Base-by-base conservation (phyloP, 768 basidiomycete genomes). In the Rhizopogon sp. region DNA sequence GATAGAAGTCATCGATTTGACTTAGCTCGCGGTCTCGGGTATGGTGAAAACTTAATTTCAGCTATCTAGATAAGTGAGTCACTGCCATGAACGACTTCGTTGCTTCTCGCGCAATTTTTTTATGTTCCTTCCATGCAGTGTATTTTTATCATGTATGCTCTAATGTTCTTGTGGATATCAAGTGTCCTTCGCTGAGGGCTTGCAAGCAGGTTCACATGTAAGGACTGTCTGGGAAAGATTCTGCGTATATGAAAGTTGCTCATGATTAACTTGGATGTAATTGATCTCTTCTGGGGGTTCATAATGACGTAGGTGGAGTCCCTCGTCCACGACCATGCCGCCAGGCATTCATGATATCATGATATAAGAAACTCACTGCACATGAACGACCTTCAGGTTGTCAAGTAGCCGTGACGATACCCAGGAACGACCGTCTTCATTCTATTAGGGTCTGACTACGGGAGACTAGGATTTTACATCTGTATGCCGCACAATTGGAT, bases 1-100 rank as follows among this genome's bases (percentile, higher is more conserved):
- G n/a, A 58, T 60, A 17, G 69, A 69, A 35, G 56, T 71, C 39
- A 69, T 69, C 42, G 68, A 71, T 50, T 46, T 69, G 58, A 71
- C 67, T 14, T 51, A 43, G n/a, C 41, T 41, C 42, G 33, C 46
- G 28, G 8, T 54, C 7, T 8, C 25, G 16, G 50, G 31, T 52
- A 2, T 29, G 35, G 31, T 49, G 47, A 10, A 9, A 20, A 14
- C n/a, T 47, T 31, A 22, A 14, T 17, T 41, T 17, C 4, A 20
- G 33, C 20, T 35, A 47, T 47, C n/a, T 47, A 14, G 20, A 17
- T 47, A 22, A 47, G 46, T 37, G 35, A 37, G 9, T 9, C 33
- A 49, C 22, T 9, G 5, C 14, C 35, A 9, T 37, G 14, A 16
- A 49, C 22, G 14, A 37, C 46, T 22, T 20, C 14, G 33, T 47